Conservation (phyloP, 495 filamentous ascomycete genomes). For the Penicillium paxilli region DNA sequence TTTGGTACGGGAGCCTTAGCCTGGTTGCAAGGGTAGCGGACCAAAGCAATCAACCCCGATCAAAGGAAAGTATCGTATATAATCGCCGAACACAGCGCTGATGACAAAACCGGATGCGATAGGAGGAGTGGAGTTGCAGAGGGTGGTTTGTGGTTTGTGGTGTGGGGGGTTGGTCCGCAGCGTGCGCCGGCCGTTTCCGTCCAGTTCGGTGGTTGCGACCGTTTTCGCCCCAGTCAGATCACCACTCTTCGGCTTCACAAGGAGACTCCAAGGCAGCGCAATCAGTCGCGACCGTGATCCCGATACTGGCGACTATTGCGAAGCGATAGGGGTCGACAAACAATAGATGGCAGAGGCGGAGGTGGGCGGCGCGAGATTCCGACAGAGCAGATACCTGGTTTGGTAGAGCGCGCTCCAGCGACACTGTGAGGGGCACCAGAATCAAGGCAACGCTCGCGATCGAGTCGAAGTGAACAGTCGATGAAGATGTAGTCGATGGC, state of each 20-base stretch:
- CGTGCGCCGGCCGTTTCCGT: slow-evolving; percentile 30
- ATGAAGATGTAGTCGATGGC: too few relatives aligned
- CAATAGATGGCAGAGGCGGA: not conserved
- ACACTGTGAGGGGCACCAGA: not conserved
- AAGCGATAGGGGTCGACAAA: not conserved
- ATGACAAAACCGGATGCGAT: not conserved
- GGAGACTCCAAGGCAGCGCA: not conserved
- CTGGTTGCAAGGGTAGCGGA: not conserved
- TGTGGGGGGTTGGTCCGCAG: slow-evolving; percentile 2
- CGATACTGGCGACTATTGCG: not conserved
- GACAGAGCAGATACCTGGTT: not conserved
- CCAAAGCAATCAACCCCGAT: too few relatives aligned
- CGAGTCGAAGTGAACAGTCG: not conserved
- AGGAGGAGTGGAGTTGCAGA: not conserved
- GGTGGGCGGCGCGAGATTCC: not conserved
- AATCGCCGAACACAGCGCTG: not conserved
- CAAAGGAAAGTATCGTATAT: too few relatives aligned
- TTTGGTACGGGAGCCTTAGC: too few relatives aligned
- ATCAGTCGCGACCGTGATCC: slow-evolving; percentile 1
- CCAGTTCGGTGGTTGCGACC: slow-evolving; percentile 24
- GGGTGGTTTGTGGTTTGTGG: not conserved
- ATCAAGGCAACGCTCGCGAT: not conserved
- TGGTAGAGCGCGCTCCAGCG: not conserved
- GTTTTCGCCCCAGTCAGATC: slow-evolving; percentile 10
- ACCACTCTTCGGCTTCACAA: not conserved